These are phyloP conservation scores for Protomyces lactucae-debilis DNA, from an alignment of 1,139 yeast species.

Conservation along the genomic window DNA sequence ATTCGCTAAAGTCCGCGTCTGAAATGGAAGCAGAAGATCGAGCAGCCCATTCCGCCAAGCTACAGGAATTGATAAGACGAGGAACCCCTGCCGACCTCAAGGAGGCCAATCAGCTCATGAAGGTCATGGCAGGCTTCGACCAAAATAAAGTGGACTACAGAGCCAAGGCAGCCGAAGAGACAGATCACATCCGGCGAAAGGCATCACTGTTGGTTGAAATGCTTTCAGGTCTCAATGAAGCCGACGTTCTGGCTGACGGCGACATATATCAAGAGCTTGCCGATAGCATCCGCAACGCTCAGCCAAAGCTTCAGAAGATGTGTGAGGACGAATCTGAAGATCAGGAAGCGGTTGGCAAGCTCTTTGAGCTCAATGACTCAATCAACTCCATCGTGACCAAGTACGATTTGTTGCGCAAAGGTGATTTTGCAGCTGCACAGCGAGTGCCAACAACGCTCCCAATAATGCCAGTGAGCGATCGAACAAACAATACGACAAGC, in stretches of 20 bases:
- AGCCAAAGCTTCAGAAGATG: slow-evolving; percentile 80
- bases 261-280: slow-evolving; percentile 72
- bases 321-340: slow-evolving; percentile 50
- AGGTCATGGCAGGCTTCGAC: slow-evolving; percentile 90
- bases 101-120: slow-evolving; percentile 95
- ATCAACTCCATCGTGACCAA: slow-evolving; percentile 67
- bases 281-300: slow-evolving; percentile 72
- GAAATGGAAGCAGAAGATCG: slow-evolving; percentile 91
- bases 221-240: slow-evolving; percentile 57
- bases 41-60: slow-evolving; percentile 86
- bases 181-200: slow-evolving; percentile 78
- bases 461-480: not conserved
- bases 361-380: slow-evolving; percentile 68
- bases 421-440: slow-evolving; percentile 53
- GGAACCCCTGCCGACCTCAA: slow-evolving; percentile 94
- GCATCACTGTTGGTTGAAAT: slow-evolving; percentile 88
- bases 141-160: slow-evolving; percentile 64
- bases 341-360: slow-evolving; percentile 60
- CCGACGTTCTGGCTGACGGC: slow-evolving; percentile 46
- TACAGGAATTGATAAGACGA: slow-evolving; percentile 89
- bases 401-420: slow-evolving; percentile 60
- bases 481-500: not conserved
- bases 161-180: slow-evolving; percentile 76
- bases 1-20: slow-evolving; percentile 74
- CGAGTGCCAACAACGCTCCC: slow-evolving; percentile 45